These are phyloP conservation scores for Cenchrus purpureus DNA, from an alignment of 176 grass and related monocot genomes.

Conservation along the genomic window DNA sequence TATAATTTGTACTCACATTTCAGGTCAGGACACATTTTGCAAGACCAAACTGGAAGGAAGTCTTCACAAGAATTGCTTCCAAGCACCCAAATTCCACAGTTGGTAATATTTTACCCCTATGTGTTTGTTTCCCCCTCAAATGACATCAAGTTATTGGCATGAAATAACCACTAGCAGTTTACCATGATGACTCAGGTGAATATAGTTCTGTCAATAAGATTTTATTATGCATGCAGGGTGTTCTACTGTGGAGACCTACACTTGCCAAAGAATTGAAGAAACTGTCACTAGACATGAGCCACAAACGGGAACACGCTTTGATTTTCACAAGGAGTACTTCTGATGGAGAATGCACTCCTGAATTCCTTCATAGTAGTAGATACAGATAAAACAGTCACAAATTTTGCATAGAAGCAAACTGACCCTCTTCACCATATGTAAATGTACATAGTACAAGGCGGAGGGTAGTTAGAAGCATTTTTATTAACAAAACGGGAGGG, in stretches of 20 bases:
- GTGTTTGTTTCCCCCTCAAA: neutral
- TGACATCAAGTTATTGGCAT: constrained; percentile 11
- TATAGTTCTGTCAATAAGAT: constrained; percentile 16
- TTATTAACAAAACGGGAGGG: constrained; percentile 46
- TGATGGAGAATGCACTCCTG: constrained; percentile 37
- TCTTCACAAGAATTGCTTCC: constrained; percentile 64
- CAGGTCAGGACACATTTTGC: constrained; percentile 94
- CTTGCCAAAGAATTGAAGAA: constrained; percentile 73
- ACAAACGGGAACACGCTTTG: constrained; percentile 63
- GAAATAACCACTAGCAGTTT: neutral
- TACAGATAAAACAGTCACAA: constrained; percentile 22
- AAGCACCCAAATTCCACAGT: constrained; percentile 77
- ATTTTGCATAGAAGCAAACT: constrained; percentile 48
- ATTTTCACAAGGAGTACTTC: constrained; percentile 84
- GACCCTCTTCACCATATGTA: constrained; percentile 50
- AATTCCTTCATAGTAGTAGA: constrained; percentile 23
- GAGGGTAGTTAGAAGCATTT: constrained; percentile 45
- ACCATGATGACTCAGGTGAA: neutral
- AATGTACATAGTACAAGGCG: constrained; percentile 67
- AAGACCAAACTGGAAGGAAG: constrained; percentile 83
- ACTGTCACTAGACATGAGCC: constrained; percentile 69
- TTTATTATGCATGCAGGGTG: constrained; percentile 51
- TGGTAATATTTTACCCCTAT: constrained; percentile 50
- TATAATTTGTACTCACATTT: neutral
- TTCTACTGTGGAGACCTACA: constrained; percentile 71